Conservation (phyloP, 2,329 filamentous ascomycete species). For the Tympanopsis confertula region DNA sequence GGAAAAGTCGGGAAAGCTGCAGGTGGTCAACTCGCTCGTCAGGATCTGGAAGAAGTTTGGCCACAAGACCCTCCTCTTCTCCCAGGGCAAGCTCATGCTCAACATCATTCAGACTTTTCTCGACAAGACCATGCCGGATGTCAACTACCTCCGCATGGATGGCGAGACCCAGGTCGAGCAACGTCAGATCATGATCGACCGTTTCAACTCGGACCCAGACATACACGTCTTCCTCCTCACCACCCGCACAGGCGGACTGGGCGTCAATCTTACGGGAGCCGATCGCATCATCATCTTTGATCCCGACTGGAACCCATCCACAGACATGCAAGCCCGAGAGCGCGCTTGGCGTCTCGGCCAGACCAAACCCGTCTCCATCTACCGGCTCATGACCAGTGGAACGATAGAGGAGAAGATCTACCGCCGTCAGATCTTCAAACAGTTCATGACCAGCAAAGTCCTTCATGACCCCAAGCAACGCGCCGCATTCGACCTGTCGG, state of each 20-base stretch:
- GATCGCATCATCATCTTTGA: slow-evolving; percentile 97
- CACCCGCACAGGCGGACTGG: slow-evolving; percentile 87
- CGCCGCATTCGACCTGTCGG: slow-evolving; percentile 78
- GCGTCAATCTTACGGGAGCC: slow-evolving; percentile 87
- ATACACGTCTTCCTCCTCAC: slow-evolving; percentile 86
- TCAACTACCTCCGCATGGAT: slow-evolving; percentile 84
- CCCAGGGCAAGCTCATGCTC: slow-evolving; percentile 88
- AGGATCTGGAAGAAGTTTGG: slow-evolving; percentile 81
- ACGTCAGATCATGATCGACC: slow-evolving; percentile 81
- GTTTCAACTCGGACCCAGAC: slow-evolving; percentile 72
- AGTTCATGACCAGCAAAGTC: slow-evolving; percentile 94
- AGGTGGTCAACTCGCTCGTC: slow-evolving; percentile 78
- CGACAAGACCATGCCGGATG: slow-evolving; percentile 50
- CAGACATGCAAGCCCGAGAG: slow-evolving; percentile 87
- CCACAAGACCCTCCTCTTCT: slow-evolving; percentile 87
- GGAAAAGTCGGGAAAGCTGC: slow-evolving; percentile 84
- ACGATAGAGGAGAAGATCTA: slow-evolving; percentile 99
- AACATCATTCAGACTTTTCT: slow-evolving; percentile 90
- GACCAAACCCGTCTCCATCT: slow-evolving; percentile 89
- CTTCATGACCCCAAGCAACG: slow-evolving; percentile 87
- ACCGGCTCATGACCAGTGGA: slow-evolving; percentile 92
- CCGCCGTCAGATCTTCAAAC: slow-evolving; percentile 95
- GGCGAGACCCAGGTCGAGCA: slow-evolving; percentile 79
- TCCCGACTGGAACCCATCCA: slow-evolving; percentile 97
- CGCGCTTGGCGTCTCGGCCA: slow-evolving; percentile 92